Conservation (phyloP, 345 rosid species). For the Clausena lansium region DNA sequence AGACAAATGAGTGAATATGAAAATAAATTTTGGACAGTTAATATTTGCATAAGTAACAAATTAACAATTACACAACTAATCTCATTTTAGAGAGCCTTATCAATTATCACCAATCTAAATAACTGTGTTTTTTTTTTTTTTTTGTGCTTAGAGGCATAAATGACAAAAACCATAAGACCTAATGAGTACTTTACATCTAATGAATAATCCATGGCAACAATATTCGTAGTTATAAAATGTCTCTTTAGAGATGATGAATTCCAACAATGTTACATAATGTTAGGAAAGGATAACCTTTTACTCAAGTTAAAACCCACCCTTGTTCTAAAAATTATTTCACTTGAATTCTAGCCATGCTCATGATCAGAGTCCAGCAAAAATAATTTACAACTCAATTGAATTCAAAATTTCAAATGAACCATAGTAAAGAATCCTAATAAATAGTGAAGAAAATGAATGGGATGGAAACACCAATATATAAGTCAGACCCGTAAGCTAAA, state of each 20-base stretch:
- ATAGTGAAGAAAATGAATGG: not conserved
- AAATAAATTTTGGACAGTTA: too few relatives aligned
- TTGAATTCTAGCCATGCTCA: not conserved
- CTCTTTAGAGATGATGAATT: not conserved
- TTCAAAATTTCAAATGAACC: not conserved
- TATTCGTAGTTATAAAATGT: too few relatives aligned
- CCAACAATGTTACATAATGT: not conserved
- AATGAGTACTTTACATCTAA: not conserved
- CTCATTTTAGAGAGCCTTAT: too few relatives aligned
- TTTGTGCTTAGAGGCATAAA: not conserved
- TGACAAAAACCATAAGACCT: not conserved
- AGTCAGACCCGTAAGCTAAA: slow-evolving; percentile 64
- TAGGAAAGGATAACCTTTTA: not conserved
- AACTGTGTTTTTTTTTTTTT: too few relatives aligned
- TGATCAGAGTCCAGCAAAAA: not conserved
- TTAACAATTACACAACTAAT: too few relatives aligned
- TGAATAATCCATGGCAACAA: not conserved
- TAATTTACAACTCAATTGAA: not conserved
- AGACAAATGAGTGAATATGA: too few relatives aligned
- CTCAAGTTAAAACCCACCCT: not conserved
- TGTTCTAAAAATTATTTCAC: not conserved
- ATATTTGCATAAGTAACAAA: too few relatives aligned
- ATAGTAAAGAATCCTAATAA: not conserved
- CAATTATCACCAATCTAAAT: not conserved
- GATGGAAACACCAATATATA: not conserved